These are phyloP conservation scores for Scytalidium lignicola DNA, from an alignment of 2,329 filamentous ascomycete species.

Conservation along the genomic window DNA sequence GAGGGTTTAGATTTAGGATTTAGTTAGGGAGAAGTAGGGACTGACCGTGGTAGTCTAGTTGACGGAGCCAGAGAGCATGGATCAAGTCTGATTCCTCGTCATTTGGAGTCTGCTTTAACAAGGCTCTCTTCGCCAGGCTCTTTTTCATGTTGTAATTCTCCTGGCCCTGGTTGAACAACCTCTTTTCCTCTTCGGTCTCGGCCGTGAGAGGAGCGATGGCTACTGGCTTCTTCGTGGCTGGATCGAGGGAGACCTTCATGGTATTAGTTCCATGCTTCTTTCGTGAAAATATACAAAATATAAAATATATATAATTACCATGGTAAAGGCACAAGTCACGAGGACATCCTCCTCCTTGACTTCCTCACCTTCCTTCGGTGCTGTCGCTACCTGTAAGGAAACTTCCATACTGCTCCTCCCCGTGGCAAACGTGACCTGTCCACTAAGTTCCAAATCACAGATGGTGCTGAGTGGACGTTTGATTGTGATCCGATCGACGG, in stretches of 20 bases:
- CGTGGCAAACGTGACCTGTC: constrained; percentile 51
- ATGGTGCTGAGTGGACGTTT: constrained; percentile 62
- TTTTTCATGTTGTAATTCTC: constrained; percentile 63
- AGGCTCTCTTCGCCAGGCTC: constrained; percentile 50
- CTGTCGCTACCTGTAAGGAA: constrained; percentile 63
- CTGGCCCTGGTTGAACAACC: constrained; percentile 56
- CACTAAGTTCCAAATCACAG: constrained; percentile 62
- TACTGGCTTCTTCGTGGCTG: constrained; percentile 60
- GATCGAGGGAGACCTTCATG: constrained; percentile 51
- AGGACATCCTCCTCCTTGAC: constrained; percentile 55
- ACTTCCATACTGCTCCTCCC: constrained; percentile 66
- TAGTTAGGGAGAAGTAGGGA: constrained; percentile 1
- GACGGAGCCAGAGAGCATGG: constrained; percentile 64
- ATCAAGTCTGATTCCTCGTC: constrained; percentile 65
- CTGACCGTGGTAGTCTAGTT: constrained; percentile 54
- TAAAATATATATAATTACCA: too few relatives aligned
- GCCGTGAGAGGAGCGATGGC: constrained; percentile 54
- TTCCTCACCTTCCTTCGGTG: constrained; percentile 45
- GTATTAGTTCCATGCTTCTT: not conserved
- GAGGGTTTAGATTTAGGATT: not conserved
- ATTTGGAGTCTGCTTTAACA: constrained; percentile 62
- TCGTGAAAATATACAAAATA: too few relatives aligned
- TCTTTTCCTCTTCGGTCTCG: constrained; percentile 57
- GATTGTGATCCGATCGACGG: constrained; percentile 38
- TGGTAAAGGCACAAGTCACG: constrained; percentile 69